Base-by-base conservation (phyloP, 208 protist genomes). In the Phytomonas francai region DNA sequence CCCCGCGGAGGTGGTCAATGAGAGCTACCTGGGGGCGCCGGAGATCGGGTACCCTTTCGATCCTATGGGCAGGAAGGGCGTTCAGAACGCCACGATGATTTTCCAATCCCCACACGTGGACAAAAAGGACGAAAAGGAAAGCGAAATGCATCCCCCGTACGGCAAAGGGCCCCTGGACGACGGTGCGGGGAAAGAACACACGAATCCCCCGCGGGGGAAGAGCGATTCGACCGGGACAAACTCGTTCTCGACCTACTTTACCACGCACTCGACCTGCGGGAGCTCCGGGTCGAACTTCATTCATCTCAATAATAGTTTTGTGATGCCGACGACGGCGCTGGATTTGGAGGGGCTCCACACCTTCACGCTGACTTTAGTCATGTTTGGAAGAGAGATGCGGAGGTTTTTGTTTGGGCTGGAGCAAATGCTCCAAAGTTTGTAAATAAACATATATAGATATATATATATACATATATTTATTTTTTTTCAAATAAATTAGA, bases 291-390 rank as follows among this genome's bases (percentile, higher is more conserved):
- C 34, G 34, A 39, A 39, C 9, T 39, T 39, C 9, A 39, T 92
- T 0, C 78, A 83, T 39, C 87, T 82, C 68, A 78, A 81, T 59
- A 81, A 87, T 49, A 87, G 80, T 70, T 89, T 90, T 65, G 80
- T 63, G 14, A 83, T 79, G 16, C 84, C 87, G 2, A 79, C 88
- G 29, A 88, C 80, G 11, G 79, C 87, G 27, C 68, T 74, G 42
- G 87, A 93, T 58, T 77, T 82, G 11, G 87, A 93, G 60, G 83
- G 84, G 0, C 72, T 93, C 30, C 87, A 93, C 57, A 59, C 77
- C 28, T 84, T 82, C 29, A 80, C 87, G 11, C 62, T 89, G 42
- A 60, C 84, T 22, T 65, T 90, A 9, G 78, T 87, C 63, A 87
- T 93, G 84, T 79, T 90, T 33, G 77, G 71, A 9, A 85, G 83